Conservation (phyloP, 352 stramenopile species). For the Phytopythium sindhum region DNA sequence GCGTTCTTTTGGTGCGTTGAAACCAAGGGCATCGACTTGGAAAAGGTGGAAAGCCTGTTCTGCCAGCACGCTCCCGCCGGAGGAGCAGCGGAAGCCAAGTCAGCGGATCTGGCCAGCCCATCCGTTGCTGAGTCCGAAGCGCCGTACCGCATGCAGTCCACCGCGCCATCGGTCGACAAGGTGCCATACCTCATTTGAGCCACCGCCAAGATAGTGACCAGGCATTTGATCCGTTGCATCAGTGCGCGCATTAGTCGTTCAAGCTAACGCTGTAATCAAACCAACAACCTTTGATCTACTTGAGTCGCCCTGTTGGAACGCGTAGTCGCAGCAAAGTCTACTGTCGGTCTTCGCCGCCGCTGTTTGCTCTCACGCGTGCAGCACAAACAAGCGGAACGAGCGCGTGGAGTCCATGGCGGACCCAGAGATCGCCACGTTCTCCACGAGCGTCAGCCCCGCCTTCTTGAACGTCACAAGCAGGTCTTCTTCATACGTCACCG, state of each 20-base stretch:
- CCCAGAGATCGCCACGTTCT: conserved; percentile 60
- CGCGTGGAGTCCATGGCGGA: conserved; percentile 52
- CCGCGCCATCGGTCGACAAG: conserved; percentile 3
- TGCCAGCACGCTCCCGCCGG: conserved; percentile 30
- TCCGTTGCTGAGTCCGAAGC: background rate
- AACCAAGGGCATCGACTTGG: conserved; percentile 45
- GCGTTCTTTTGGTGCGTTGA: conserved; percentile 12
- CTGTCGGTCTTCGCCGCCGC: background rate
- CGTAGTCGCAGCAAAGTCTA: too few species aligned
- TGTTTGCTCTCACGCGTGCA: conserved; percentile 27
- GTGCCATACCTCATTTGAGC: background rate
- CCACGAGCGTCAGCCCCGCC: conserved; percentile 43
- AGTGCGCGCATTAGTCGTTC: background rate
- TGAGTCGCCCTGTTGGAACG: background rate
- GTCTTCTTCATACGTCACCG: conserved; percentile 83
- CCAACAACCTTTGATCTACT: background rate
- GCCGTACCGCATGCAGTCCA: conserved; percentile 3
- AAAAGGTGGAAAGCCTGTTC: conserved; percentile 50
- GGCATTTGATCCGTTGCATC: background rate
- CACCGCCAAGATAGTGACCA: background rate
- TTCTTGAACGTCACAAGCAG: conserved; percentile 65
- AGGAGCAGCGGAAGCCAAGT: background rate
- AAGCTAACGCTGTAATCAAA: background rate
- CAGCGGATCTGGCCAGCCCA: conserved; percentile 2
- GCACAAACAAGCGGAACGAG: conserved; percentile 64